Evolutionary conservation across 768 basidiomycete species (phyloP).

Genomic region (Podaxis sp.): DNA sequence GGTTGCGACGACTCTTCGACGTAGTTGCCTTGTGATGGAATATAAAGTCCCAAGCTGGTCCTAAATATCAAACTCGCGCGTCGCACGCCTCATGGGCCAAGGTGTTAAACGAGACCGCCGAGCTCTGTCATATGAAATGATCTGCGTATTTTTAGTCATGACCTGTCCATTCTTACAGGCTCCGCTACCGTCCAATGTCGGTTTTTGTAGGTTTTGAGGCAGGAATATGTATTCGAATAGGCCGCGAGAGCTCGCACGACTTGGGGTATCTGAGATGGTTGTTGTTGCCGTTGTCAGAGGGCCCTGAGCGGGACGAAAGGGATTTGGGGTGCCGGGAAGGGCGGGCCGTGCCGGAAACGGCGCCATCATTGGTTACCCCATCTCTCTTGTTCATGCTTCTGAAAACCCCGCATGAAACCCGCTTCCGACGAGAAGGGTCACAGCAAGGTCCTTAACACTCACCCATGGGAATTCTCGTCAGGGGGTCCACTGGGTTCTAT

Average conservation of each 20-base stretch:
- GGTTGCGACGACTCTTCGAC: not conserved
- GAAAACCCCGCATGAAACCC: slow-evolving; percentile 5
- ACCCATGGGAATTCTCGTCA: not conserved
- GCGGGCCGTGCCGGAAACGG: not conserved
- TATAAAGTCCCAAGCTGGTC: too few species aligned
- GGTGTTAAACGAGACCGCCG: not conserved
- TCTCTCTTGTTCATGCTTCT: slow-evolving; percentile 1
- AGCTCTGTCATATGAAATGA: not conserved
- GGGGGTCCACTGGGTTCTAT: not conserved
- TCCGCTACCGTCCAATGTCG: not conserved
- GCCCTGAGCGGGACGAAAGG: not conserved
- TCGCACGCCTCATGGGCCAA: not conserved
- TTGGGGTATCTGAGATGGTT: not conserved
- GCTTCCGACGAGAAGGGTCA: not conserved
- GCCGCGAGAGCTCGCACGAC: not conserved
- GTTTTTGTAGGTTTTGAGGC: not conserved
- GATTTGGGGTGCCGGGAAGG: not conserved
- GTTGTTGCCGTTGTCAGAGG: not conserved
- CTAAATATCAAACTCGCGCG: not conserved
- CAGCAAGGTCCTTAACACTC: not conserved
- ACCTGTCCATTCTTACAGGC: not conserved
- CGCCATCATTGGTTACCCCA: slow-evolving; percentile 1
- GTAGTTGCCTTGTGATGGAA: not conserved
- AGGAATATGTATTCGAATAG: not conserved
- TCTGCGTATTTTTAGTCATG: not conserved